These are phyloP conservation scores for Brassica rapa DNA, from an alignment of 345 rosid genomes.

Conservation along the genomic window DNA sequence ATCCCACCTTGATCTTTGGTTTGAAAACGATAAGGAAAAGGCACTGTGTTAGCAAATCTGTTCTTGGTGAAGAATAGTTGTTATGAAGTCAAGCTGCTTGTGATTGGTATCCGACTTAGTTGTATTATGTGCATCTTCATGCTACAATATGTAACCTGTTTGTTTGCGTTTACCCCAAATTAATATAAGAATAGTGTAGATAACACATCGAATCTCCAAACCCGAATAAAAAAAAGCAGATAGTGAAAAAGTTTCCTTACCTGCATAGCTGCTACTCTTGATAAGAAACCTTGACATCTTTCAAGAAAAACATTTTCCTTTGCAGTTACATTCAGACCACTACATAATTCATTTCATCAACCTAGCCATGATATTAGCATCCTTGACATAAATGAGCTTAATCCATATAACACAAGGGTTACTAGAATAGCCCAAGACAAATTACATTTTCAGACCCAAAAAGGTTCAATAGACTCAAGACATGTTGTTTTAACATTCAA, in stretches of 20 bases:
- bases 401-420: no score
- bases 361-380: no score
- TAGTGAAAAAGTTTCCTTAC: constrained; percentile 41
- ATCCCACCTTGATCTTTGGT: constrained; percentile 37
- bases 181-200: constrained; percentile 9
- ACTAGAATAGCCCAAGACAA: no score
- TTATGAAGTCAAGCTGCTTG: constrained; percentile 73
- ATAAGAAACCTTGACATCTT: constrained; percentile 75
- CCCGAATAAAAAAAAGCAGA: not conserved
- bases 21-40: constrained; percentile 44
- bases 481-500: no score
- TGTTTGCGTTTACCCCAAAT: not conserved
- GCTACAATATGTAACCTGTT: constrained; percentile 88
- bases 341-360: no score
- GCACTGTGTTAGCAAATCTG: constrained; percentile 38
- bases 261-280: constrained; percentile 76
- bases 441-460: no score
- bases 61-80: constrained; percentile 63
- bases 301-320: constrained; percentile 77
- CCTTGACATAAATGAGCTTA: no score
- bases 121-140: constrained; percentile 89
- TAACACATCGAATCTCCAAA: not conserved
- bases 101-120: constrained; percentile 53
- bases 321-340: constrained; percentile 49
- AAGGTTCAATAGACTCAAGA: no score